Base-by-base conservation (phyloP, 2,329 filamentous ascomycete genomes). In the Stachybotrys echinatus region DNA sequence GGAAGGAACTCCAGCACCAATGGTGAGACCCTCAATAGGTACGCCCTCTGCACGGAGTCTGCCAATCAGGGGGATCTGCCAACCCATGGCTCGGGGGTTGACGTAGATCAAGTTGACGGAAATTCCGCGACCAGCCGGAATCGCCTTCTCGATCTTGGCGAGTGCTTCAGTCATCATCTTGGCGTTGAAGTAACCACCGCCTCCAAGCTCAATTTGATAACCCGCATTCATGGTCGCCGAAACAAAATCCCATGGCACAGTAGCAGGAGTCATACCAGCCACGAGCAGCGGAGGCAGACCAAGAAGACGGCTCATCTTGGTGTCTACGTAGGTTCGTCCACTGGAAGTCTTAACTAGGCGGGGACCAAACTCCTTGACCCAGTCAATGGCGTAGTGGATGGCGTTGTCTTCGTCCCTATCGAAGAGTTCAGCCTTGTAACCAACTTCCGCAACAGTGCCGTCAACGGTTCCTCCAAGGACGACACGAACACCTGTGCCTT, bases 301-400 rank as follows among this genome's bases (percentile, higher is more conserved):
- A 18, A 96, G 75, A 19, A 95, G 75, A 58, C 89, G 81, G 69
- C 88, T 95, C 87, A 96, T 94, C 75, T 96, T 96, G 54, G 94
- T 99, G 67, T 97, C 92, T 44, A 99, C 89, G 59, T 88, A 96
- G 2, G 89, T 96, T 64, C 92, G 82, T 19, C 94, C 94, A 50
- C 83, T 84, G 12, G 92, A 92, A 14, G 89, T 96, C 72, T 89
- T 94, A 60, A 95, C 85, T 42, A 99, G 79, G 52, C 85, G 87
- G n/a, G 95, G 94, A 10, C 92, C 92, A 65, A 94, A 92, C 68
- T 96, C 92, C 71, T 95, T 95, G 51, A 99, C 91, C 95, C 95
- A 99, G 70, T 99, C 90, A 23, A 91, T 87, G 45, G 94, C 92
- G 66, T 91, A 97, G 69, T 92, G 94, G 63, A 99, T 87, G 5